These are phyloP conservation scores for Cryptosporidium ubiquitum DNA, from an alignment of 169 alveolate genomes.

Conservation along the genomic window DNA sequence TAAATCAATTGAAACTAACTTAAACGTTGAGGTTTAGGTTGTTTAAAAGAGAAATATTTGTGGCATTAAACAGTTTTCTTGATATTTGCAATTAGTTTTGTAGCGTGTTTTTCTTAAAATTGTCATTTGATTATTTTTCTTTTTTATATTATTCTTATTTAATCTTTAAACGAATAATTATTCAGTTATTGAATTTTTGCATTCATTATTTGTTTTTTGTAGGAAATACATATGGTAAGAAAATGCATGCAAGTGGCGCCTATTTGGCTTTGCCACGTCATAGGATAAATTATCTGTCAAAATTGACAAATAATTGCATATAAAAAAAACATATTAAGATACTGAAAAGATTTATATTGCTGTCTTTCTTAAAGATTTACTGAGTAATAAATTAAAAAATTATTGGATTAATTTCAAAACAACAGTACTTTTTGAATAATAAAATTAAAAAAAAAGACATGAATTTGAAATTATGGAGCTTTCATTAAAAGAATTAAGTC, in stretches of 20 bases:
- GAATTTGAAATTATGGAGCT: background rate
- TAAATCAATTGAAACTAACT: conserved; percentile 7
- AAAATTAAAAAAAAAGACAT: no score
- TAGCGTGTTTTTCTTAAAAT: background rate
- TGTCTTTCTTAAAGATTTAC: no score
- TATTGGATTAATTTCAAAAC: background rate
- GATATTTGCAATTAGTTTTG: background rate
- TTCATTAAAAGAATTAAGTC: background rate
- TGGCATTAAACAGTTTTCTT: background rate
- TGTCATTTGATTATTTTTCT: background rate
- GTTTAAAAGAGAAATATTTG: background rate
- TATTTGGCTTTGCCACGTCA: background rate
- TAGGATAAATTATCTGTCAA: background rate
- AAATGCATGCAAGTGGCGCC: background rate
- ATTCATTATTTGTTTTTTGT: background rate
- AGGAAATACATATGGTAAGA: background rate
- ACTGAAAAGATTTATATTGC: no score
- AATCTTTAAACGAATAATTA: background rate
- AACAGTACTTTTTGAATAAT: background rate
- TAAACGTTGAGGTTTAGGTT: conserved; percentile 74
- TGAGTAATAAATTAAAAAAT: background rate
- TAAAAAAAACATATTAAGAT: no score
- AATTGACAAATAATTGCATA: background rate
- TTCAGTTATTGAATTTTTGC: background rate
- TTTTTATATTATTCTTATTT: background rate